Evolutionary conservation across 2,329 filamentous ascomycete genomes (phyloP), one percentile per base, ranked within the genome.

Genomic region (Fusarium camptoceras): DNA sequence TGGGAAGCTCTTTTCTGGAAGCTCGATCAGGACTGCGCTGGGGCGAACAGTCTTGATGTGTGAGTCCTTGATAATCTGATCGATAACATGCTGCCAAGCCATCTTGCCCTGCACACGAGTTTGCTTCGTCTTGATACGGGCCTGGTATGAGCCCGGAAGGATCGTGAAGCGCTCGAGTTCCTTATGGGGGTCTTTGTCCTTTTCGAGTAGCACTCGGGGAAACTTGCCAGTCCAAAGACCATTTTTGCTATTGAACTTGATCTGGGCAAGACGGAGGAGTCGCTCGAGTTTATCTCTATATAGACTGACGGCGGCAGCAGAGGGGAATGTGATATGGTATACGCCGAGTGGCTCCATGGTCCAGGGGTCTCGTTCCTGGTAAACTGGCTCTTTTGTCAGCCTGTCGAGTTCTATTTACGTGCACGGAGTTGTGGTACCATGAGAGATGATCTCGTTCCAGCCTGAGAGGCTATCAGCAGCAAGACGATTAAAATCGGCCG

Each of bases 401-500:
- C 31, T 18, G 11, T 73, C 63, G 37, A 72, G 20, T 31, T 48
- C 25, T 14, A 22, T 31, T 8, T 15, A 4, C n/a, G 31, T 5
- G 24, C 24, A 7, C 5, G 18, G 15, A 9, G 37, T 56, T 72
- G 46, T 78, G 16, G 14, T 63, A 87, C 87, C 83, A 78, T 88
- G 87, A 41, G 83, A 80, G 60, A 93, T 88, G 28, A 88, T 88
- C 58, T 83, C 84, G 12, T 86, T 83, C 92, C 92, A 94, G 42
- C 86, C 86, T 66, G 91, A 88, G 34, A 94, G 86, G 71, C 92
- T 88, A 73, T 85, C 87, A 3, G 86, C 86, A 43, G 88, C 85
- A 20, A 94, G 79, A 58, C 92, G 89, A 68, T 88, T 85, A 79
- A 95, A 94, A 80, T 95, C 92, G 70, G 86, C 87, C 72, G 90